Evolutionary conservation across 2,329 filamentous ascomycete genomes (phyloP).

Genomic region (Calonectria naviculata): DNA sequence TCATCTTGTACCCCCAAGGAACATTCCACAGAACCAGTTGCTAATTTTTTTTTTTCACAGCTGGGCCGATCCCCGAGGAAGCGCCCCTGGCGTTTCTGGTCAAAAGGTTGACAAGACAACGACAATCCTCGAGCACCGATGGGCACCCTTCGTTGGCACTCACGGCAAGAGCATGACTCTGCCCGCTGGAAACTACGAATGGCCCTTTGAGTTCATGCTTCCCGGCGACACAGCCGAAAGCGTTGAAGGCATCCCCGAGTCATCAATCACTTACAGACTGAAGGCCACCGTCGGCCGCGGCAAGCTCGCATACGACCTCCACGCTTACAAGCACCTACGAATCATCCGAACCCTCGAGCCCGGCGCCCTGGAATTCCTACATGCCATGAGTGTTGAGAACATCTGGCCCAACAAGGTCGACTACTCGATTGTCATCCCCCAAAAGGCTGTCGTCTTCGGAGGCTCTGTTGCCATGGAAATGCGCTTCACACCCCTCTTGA

Average conservation of each 20-base stretch:
- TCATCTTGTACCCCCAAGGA: conserved; percentile 3
- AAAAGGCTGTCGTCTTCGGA: conserved; percentile 94
- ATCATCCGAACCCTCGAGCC: conserved; percentile 83
- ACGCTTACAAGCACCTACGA: conserved; percentile 81
- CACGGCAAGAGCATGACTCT: conserved; percentile 70
- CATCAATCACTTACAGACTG: conserved; percentile 88
- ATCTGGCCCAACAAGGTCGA: conserved; percentile 98
- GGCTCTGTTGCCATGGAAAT: conserved; percentile 88
- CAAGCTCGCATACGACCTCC: conserved; percentile 88
- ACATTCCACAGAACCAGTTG: not conserved
- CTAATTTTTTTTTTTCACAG: conserved; percentile 44
- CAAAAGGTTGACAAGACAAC: conserved; percentile 69
- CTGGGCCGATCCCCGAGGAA: conserved; percentile 64
- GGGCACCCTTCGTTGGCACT: conserved; percentile 71
- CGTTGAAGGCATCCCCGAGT: conserved; percentile 88
- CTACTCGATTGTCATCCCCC: conserved; percentile 93
- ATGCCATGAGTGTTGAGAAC: conserved; percentile 96
- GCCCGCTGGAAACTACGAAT: conserved; percentile 83
- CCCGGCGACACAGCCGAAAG: conserved; percentile 83
- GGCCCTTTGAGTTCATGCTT: conserved; percentile 81
- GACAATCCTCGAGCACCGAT: conserved; percentile 75
- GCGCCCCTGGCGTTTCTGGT: conserved; percentile 67
- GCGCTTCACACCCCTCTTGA: conserved; percentile 86
- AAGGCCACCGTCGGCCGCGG: conserved; percentile 90
- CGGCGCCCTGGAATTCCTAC: conserved; percentile 79